Evolutionary conservation across 495 filamentous ascomycete genomes (phyloP), one percentile per base, ranked within the genome.

Genomic region (Lepraria neglecta): DNA sequence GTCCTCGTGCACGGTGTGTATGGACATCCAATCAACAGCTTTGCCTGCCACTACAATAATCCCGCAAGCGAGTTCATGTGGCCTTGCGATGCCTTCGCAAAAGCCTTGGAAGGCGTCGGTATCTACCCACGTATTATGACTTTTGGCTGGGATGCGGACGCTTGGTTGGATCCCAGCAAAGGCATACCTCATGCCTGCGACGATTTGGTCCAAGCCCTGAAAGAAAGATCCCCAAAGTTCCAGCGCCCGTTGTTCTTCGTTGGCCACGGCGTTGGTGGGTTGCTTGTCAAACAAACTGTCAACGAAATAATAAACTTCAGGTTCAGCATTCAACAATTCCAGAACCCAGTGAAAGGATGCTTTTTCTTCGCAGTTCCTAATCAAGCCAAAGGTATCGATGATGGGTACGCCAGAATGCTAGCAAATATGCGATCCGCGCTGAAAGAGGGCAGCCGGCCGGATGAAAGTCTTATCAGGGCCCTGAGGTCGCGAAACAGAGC

Each of bases 81-180:
- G 61, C 54, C 47, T 12, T 31, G 61, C 10, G 54, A 63, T 27
- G 48, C 33, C 4, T 38, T 63, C 6, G 53, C 61, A 14, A 40
- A 21, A 45, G 3, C 27, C 9, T 43, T 63, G 24, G 54, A 63
- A 45, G 45, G 12, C 12, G n/a, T 24, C n/a, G 54, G 55, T 21
- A 47, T 58, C 6, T 63, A 42, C 27, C 61, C 61, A 52, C 44
- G 61, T n/a, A 38, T 63, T 30, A 52, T 63, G 61, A 63, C 53
- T 14, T 63, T 50, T 33, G 61, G 61, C 6, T 63, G 61, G 61
- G 35, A 35, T 44, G 61, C 61, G 1, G 9, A 50, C 38, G 61
- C 55, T 21, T 63, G 61, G 61, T 40, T 58, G 14, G 30, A 58
- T 28, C 48, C 38, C 27, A 19, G 27, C 24, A 31, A 24, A 43